A percentile compares a stretch with the other conserved stretches of the same genome.
phyloP scores from a whole-genome alignment of 192 early-diverging fungal genomes.

The Polychytrium aggregatum region DNA sequence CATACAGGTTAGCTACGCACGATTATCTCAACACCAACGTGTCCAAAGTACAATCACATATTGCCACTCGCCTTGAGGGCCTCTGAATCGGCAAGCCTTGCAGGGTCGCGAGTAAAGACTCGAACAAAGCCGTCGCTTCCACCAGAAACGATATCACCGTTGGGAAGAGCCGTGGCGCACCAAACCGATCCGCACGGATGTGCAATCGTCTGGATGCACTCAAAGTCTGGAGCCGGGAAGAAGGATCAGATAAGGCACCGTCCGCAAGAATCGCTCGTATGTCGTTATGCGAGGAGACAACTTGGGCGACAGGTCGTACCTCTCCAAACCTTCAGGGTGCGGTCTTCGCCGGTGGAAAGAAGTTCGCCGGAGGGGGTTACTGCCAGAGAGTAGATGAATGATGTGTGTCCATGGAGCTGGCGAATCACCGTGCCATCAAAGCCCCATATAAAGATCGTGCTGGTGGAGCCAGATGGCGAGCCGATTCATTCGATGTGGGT shows the following conservation, averaged over 20 bases:
- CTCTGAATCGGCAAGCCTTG: conserved; percentile 47
- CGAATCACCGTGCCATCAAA: conserved; percentile 55
- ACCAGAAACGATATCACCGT: conserved; percentile 74
- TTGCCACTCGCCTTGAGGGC: conserved; percentile 23
- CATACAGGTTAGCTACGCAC: not conserved
- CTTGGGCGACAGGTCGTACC: conserved; percentile 19
- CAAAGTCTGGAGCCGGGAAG: conserved; percentile 28
- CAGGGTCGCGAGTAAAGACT: conserved; percentile 58
- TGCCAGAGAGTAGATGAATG: conserved; percentile 79
- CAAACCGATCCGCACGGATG: conserved; percentile 89
- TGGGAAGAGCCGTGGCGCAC: conserved; percentile 63
- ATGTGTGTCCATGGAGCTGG: conserved; percentile 76
- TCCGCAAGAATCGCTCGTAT: not conserved
- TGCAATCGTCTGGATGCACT: conserved; percentile 66
- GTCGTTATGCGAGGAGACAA: not conserved
- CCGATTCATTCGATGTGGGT: too few relatives aligned
- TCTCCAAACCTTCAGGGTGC: conserved; percentile 76
- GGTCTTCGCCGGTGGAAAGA: conserved; percentile 89
- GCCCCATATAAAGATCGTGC: conserved; percentile 75
- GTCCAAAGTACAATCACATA: too few relatives aligned
- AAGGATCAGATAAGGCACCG: not conserved
- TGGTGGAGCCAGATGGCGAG: conserved; percentile 14
- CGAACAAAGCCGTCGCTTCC: conserved; percentile 76
- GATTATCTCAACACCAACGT: too few relatives aligned
- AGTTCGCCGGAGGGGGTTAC: conserved; percentile 65